These are phyloP conservation scores for Coleophoma eucalyptorum DNA, from an alignment of 2,329 filamentous ascomycete species.

Conservation along the genomic window DNA sequence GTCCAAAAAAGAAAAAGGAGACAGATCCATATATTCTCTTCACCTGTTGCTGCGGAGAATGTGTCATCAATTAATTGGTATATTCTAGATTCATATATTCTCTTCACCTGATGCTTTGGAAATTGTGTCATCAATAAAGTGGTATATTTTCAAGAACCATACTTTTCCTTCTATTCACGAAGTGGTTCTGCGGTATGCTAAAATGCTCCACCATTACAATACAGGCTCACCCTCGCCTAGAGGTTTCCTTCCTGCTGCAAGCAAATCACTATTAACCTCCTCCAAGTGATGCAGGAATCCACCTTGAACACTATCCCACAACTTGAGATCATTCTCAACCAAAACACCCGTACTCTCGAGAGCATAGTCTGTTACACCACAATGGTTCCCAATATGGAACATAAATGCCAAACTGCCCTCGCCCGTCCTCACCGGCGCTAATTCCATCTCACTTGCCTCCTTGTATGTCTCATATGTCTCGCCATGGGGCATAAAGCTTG, in stretches of 20 bases:
- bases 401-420: conserved; percentile 42
- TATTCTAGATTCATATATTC: too few relatives aligned
- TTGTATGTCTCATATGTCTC: conserved; percentile 40
- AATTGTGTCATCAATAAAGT: too few relatives aligned
- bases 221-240: neutral
- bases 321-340: neutral
- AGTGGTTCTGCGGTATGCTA: too few relatives aligned
- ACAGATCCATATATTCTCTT: too few relatives aligned
- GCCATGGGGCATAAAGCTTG: conserved; percentile 44
- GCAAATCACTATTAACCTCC: neutral
- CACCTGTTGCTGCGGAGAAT: too few relatives aligned
- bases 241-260: neutral
- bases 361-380: conserved; percentile 53
- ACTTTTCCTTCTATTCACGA: too few relatives aligned
- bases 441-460: conserved; percentile 41
- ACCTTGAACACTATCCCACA: neutral
- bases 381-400: conserved; percentile 46
- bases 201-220: too few relatives aligned
- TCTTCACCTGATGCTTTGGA: too few relatives aligned
- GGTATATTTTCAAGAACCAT: too few relatives aligned
- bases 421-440: conserved; percentile 37
- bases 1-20: too few relatives aligned
- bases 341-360: neutral
- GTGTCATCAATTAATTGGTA: too few relatives aligned
- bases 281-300: neutral